Evolutionary conservation across 2,329 filamentous ascomycete genomes (phyloP).

Genomic region (Xylariaceae sp.): DNA sequence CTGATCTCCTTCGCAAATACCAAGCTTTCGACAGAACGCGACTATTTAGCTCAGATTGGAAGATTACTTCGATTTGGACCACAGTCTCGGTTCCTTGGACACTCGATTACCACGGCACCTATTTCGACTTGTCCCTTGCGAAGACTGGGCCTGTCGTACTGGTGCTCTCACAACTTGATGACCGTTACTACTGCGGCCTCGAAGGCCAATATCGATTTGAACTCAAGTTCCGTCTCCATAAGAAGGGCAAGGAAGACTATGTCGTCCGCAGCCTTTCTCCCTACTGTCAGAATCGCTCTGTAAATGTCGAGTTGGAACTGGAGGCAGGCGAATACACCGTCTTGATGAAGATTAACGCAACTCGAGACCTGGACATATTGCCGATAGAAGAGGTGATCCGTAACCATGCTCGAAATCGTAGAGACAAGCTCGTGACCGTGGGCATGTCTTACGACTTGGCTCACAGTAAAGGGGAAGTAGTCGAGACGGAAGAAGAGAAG

Average conservation of each 20-base stretch:
- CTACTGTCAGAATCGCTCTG: constrained; percentile 65
- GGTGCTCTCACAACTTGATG: constrained; percentile 55
- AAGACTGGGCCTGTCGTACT: constrained; percentile 49
- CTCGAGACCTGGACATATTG: constrained; percentile 46
- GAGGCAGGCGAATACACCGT: constrained; percentile 73
- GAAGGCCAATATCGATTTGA: constrained; percentile 54
- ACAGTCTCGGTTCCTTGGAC: constrained; percentile 54
- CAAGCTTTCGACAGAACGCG: constrained; percentile 56
- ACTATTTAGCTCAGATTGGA: constrained; percentile 55
- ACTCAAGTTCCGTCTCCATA: constrained; percentile 53
- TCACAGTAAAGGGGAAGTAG: constrained; percentile 58
- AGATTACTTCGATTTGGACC: constrained; percentile 45
- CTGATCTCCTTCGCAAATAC: constrained; percentile 56
- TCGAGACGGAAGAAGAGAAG: constrained; percentile 47
- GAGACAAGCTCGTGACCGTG: constrained; percentile 72
- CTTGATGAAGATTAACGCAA: constrained; percentile 69
- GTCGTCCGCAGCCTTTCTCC: constrained; percentile 51
- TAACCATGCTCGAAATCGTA: constrained; percentile 54
- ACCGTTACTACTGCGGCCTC: constrained; percentile 54
- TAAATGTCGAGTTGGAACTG: constrained; percentile 72
- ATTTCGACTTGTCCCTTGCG: constrained; percentile 50
- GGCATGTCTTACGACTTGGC: constrained; percentile 68
- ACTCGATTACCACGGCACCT: constrained; percentile 49
- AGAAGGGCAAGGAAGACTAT: constrained; percentile 46
- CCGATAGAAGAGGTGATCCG: constrained; percentile 65